A percentile compares a stretch with the other conserved stretches of the same genome.
Evolutionary conservation across 306 rosid species (phyloP).

Genomic region (Bauhinia variegata): DNA sequence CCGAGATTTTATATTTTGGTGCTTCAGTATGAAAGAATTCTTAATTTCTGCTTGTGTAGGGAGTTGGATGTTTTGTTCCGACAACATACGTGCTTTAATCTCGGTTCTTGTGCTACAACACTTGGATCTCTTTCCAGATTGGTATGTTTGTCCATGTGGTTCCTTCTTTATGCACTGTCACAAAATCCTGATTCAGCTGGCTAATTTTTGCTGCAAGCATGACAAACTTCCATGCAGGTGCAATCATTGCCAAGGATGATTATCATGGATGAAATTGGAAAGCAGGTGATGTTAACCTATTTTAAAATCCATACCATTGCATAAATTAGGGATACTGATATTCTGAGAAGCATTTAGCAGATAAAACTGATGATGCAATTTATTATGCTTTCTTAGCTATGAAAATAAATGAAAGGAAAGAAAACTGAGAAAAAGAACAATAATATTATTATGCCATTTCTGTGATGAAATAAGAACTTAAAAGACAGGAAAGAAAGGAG

Average conservation of each 20-base stretch:
- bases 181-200: conserved; percentile 11
- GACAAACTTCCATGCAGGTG: conserved; percentile 59
- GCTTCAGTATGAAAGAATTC: conserved; percentile 25
- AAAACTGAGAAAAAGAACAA: no score
- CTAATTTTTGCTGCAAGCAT: conserved; percentile 24
- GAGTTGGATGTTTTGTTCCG: conserved; percentile 88
- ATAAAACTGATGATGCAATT: no score
- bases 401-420: no score
- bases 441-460: no score
- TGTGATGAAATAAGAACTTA: no score
- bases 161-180: background rate
- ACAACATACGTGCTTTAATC: conserved; percentile 86
- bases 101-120: conserved; percentile 85
- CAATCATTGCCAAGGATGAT: conserved; percentile 98
- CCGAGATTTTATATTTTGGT: conserved; percentile 3
- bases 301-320: no score
- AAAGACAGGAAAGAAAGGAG: no score
- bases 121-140: conserved; percentile 95
- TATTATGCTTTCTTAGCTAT: no score
- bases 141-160: conserved; percentile 53
- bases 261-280: conserved; percentile 96
- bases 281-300: conserved; percentile 59
- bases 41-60: conserved; percentile 52
- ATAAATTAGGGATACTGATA: no score
- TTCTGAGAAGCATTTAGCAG: no score